phyloP scores from a whole-genome alignment of 371 early-diverging fungal genomes.

The Actinomortierella wolfii region DNA sequence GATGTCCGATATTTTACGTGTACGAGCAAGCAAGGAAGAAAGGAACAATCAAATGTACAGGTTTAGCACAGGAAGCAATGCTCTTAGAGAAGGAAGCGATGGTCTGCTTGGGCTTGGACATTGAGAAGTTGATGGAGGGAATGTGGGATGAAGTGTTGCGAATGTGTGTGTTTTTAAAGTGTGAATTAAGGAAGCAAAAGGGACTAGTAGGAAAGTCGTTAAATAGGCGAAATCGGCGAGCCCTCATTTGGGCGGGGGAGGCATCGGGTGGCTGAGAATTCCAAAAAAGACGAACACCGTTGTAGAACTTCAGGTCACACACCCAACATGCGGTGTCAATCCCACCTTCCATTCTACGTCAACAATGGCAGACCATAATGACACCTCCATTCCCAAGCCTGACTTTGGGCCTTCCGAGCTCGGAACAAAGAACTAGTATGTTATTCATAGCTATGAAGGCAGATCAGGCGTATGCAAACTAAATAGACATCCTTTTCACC shows the following conservation, averaged over 20 bases:
- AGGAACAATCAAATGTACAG: constrained; percentile 15
- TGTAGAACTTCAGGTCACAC: too few species aligned
- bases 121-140: background rate
- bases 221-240: too few species aligned
- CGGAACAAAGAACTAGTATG: constrained; percentile 80
- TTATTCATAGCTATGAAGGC: constrained; percentile 1
- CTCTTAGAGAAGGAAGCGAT: constrained; percentile 35
- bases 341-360: too few species aligned
- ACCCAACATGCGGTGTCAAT: too few species aligned
- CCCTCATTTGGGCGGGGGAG: too few species aligned
- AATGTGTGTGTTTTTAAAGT: background rate
- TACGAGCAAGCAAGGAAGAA: too few species aligned
- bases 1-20: too few species aligned
- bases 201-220: too few species aligned
- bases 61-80: constrained; percentile 28
- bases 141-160: too few species aligned
- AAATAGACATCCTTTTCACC: too few species aligned
- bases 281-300: too few species aligned
- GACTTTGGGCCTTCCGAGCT: constrained; percentile 77
- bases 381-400: constrained; percentile 27
- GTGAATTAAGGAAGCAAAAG: background rate
- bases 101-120: constrained; percentile 42
- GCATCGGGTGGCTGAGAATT: too few species aligned
- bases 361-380: constrained; percentile 1
- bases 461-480: background rate